Conservation (phyloP, 148 eudicot genomes). For the Euryodendron excelsum region DNA sequence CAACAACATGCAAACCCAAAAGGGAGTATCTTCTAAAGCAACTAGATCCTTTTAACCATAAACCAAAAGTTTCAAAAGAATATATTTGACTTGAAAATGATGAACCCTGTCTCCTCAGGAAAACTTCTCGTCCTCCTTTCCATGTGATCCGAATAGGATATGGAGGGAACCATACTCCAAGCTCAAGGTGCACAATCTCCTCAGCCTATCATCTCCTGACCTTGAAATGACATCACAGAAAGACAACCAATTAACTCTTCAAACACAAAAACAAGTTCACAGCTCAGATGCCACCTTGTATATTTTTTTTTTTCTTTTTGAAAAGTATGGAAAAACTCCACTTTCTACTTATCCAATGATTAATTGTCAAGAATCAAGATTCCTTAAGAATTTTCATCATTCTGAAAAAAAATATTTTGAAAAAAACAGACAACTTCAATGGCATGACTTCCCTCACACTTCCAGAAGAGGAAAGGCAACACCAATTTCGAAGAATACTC, state of each 20-base stretch:
- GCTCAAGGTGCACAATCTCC: conserved; percentile 6
- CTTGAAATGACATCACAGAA: not conserved
- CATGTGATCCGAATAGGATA: not conserved
- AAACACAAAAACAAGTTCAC: not conserved
- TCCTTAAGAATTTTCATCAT: not conserved
- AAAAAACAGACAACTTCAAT: not conserved
- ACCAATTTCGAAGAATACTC: not conserved
- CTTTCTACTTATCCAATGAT: not conserved
- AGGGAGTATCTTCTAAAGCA: not conserved
- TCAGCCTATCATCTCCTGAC: not conserved
- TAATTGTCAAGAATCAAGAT: not conserved
- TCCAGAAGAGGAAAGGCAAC: not conserved
- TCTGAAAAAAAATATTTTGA: not conserved
- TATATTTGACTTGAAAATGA: not conserved
- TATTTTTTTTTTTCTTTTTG: no score
- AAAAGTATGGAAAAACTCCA: no score
- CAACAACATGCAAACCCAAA: not conserved
- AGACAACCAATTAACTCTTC: not conserved
- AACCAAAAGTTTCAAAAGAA: not conserved
- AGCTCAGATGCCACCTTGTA: no score
- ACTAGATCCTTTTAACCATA: not conserved
- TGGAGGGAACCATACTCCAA: not conserved
- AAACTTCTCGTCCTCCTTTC: not conserved
- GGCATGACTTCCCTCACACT: not conserved
- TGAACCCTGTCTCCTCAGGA: not conserved